Evolutionary conservation across 805 yeast species (phyloP).

Genomic region (Candida pseudofarinosa): DNA sequence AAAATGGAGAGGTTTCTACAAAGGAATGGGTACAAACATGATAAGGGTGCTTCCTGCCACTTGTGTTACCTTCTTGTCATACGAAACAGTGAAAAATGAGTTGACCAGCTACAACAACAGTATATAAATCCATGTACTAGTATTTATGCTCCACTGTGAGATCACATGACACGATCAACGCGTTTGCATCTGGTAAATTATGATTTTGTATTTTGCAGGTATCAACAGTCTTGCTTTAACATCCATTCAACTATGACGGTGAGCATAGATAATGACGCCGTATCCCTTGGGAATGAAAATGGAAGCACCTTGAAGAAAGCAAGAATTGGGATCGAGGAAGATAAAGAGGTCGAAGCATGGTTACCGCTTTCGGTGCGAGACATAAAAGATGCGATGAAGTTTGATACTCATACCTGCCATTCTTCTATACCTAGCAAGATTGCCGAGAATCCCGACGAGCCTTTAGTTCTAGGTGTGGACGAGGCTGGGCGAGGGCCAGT

Average conservation of each 20-base stretch:
- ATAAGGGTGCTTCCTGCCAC: constrained; percentile 89
- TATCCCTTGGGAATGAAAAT: not conserved
- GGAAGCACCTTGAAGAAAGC: not conserved
- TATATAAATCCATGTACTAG: not conserved
- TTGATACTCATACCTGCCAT: constrained; percentile 44
- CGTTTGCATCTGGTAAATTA: not conserved
- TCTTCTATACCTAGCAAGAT: constrained; percentile 47
- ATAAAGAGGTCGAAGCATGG: constrained; percentile 17
- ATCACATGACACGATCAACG: too few species aligned
- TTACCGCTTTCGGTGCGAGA: constrained; percentile 30
- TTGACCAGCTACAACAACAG: constrained; percentile 7
- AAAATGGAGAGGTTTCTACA: constrained; percentile 61
- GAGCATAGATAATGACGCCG: not conserved
- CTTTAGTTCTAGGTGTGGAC: constrained; percentile 80
- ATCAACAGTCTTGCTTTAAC: not conserved
- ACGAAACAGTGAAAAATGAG: constrained; percentile 52
- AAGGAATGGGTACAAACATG: constrained; percentile 76
- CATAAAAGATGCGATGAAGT: constrained; percentile 21
- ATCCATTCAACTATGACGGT: not conserved
- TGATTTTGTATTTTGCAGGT: not conserved
- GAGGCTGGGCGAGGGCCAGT: constrained; percentile 99
- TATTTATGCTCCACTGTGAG: not conserved
- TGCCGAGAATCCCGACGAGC: constrained; percentile 24
- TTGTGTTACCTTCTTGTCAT: constrained; percentile 81
- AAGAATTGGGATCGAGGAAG: not conserved